Percentiles rank a stretch among this genome's conserved stretches.
These are phyloP conservation scores for Beauveria pseudobassiana DNA, from an alignment of 2,329 filamentous ascomycete species.

Conservation along the genomic window DNA sequence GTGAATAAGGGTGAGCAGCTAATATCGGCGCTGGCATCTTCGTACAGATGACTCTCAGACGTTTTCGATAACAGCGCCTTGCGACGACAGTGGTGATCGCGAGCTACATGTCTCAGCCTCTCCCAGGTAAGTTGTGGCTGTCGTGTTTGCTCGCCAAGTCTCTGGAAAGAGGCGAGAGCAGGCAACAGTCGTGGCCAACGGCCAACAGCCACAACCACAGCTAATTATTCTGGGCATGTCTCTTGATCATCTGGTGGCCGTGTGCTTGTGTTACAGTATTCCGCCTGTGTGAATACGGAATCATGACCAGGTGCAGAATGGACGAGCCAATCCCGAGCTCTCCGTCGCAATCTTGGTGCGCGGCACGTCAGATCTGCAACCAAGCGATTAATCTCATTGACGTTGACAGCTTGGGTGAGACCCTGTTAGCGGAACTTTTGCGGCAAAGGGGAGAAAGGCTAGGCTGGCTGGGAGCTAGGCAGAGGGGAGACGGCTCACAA, in stretches of 20 bases:
- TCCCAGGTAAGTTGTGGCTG: neutral
- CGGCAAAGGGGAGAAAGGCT: too few relatives aligned
- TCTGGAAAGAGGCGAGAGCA: neutral
- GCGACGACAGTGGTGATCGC: neutral
- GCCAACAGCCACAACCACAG: neutral
- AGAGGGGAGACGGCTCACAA: neutral
- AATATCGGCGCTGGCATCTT: neutral
- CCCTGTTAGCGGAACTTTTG: too few relatives aligned
- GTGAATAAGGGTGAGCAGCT: neutral
- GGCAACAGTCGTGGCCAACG: neutral
- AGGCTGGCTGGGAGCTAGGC: too few relatives aligned
- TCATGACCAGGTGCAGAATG: neutral
- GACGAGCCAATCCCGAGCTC: neutral
- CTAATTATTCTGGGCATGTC: neutral
- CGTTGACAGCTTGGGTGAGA: conserved; percentile 1
- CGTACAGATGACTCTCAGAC: neutral
- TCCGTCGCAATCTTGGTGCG: conserved; percentile 3
- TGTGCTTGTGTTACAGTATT: too few relatives aligned
- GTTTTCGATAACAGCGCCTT: neutral
- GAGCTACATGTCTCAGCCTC: neutral
- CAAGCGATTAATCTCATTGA: neutral
- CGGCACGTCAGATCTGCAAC: conserved; percentile 5
- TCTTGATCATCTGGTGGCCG: neutral
- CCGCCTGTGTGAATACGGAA: neutral
- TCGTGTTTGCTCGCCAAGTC: neutral